Conservation (phyloP, 306 rosid genomes). For the Albizia julibrissin region DNA sequence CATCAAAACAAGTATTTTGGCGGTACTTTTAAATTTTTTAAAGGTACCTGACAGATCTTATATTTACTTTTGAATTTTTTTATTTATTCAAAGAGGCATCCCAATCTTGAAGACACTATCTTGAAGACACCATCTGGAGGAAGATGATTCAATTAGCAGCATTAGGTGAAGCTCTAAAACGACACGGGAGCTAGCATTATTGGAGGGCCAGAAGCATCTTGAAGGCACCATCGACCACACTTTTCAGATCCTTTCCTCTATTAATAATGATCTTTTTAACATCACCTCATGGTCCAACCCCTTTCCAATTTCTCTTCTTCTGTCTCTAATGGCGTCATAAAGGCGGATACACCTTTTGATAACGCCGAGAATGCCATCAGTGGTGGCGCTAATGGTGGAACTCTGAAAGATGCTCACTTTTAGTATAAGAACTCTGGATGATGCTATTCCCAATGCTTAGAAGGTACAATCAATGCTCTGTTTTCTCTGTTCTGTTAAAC, state of each 20-base stretch:
- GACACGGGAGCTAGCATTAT: constrained; percentile 73
- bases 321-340: constrained; percentile 32
- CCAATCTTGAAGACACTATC: too few relatives aligned
- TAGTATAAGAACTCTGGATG: constrained; percentile 71
- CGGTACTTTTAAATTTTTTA: too few relatives aligned
- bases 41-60: too few relatives aligned
- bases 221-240: constrained; percentile 80
- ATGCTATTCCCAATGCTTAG: constrained; percentile 66
- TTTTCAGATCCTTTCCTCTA: constrained; percentile 85
- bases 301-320: constrained; percentile 36
- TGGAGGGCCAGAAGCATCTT: constrained; percentile 76
- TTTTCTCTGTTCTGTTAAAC: background rate
- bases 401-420: constrained; percentile 72
- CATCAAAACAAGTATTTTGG: too few relatives aligned
- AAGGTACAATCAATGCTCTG: constrained; percentile 36
- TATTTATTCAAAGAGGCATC: too few relatives aligned
- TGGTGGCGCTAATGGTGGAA: constrained; percentile 57
- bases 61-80: too few relatives aligned
- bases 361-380: constrained; percentile 37
- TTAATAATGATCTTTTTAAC: constrained; percentile 95
- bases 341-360: constrained; percentile 63
- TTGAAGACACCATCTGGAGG: too few relatives aligned
- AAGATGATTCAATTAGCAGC: constrained; percentile 43
- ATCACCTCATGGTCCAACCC: constrained; percentile 86
- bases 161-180: constrained; percentile 39